Conservation (phyloP, 2,329 filamentous ascomycete species). For the Microdochium nivale region DNA sequence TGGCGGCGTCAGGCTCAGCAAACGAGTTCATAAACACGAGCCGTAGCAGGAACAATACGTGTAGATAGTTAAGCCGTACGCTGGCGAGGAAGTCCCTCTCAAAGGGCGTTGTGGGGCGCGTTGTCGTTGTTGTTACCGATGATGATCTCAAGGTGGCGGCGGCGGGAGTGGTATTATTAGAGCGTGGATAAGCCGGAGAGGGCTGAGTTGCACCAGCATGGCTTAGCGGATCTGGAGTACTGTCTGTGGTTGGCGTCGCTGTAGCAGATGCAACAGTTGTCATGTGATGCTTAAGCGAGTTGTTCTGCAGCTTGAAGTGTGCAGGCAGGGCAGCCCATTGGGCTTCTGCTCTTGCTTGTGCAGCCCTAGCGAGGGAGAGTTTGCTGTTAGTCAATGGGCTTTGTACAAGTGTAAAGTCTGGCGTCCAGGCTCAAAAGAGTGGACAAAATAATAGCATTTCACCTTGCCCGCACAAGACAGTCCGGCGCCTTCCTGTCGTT, state of each 20-base stretch:
- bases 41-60: constrained; percentile 20
- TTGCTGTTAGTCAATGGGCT: background rate
- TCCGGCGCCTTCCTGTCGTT: constrained; percentile 8
- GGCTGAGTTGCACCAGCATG: no score
- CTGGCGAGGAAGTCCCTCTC: constrained; percentile 22
- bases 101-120: constrained; percentile 8
- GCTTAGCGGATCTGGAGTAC: no score
- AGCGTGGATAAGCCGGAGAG: no score
- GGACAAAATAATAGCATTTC: background rate
- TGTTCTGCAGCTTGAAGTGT: constrained; percentile 11
- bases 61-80: constrained; percentile 20
- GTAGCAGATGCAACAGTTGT: background rate
- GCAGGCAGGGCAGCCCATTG: constrained; percentile 17
- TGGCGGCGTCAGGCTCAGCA: constrained; percentile 12
- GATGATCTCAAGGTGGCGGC: background rate
- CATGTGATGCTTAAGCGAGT: background rate
- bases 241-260: background rate
- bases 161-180: no score
- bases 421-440: background rate
- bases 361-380: constrained; percentile 3
- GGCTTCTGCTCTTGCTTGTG: constrained; percentile 8
- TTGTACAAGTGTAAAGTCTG: background rate
- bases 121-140: constrained; percentile 3
- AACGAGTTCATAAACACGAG: constrained; percentile 11
- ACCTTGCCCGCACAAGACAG: constrained; percentile 1